Conservation (phyloP, 108 stramenopile species). For the Skeletonema potamos region DNA sequence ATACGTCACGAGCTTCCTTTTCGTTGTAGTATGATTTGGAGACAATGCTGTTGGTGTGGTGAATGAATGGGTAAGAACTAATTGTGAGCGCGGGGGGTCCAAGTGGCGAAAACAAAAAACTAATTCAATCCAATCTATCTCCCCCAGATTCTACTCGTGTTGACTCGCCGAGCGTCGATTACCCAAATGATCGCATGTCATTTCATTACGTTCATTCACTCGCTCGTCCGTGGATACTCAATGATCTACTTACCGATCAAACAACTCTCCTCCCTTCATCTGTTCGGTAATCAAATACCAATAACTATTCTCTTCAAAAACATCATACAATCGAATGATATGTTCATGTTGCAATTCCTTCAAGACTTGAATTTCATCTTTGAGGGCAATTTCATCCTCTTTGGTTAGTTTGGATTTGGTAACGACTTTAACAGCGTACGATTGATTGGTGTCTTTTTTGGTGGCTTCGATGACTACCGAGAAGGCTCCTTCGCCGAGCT, state of each 20-base stretch:
- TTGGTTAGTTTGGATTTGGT: constrained; percentile 78
- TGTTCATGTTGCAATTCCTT: constrained; percentile 43
- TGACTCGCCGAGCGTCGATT: too few species aligned
- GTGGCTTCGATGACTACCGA: constrained; percentile 46
- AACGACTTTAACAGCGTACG: constrained; percentile 87
- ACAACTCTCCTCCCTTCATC: constrained; percentile 64
- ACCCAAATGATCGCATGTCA: too few species aligned
- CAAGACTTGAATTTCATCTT: constrained; percentile 55
- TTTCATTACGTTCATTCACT: too few species aligned
- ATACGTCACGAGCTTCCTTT: constrained; percentile 48
- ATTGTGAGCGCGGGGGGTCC: too few species aligned
- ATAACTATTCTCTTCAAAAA: constrained; percentile 62
- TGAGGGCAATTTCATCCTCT: constrained; percentile 81
- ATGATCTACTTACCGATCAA: constrained; percentile 47
- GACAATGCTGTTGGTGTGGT: constrained; percentile 39
- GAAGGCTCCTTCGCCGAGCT: constrained; percentile 55
- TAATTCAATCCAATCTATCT: too few species aligned
- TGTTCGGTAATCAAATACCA: constrained; percentile 75
- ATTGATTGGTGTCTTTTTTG: constrained; percentile 44
- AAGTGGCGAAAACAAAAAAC: too few species aligned
- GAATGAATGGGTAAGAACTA: neutral
- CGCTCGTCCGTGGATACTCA: neutral
- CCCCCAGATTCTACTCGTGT: too few species aligned
- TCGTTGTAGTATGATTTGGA: constrained; percentile 65
- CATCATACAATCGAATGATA: constrained; percentile 61